Base-by-base conservation (phyloP, 768 basidiomycete species). In the Suillus sp. region DNA sequence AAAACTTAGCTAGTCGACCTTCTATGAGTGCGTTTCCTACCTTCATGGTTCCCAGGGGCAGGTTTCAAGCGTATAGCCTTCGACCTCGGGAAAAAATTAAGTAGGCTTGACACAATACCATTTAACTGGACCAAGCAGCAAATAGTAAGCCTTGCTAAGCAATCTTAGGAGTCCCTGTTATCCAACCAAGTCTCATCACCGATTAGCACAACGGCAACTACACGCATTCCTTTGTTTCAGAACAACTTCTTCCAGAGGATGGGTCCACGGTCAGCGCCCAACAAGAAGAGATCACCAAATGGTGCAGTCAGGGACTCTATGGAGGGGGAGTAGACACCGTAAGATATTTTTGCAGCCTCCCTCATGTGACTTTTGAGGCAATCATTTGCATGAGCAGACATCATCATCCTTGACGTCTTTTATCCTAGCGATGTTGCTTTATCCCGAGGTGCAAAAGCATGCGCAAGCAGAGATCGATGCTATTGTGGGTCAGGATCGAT, bases 391-490 rank as follows among this genome's bases (percentile, higher is more conserved):
- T 61, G n/a, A 1, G 1, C 7, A 63, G 45, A 43, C 8, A 1
- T 20, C 32, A n/a, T 10, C 53, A 50, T 32, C 32, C 25, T 8
- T 43, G 7, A 34, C 10, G 34, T 43, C 30, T 9, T 68, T 70
- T 47, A 64, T 64, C 25, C 71, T 74, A 20, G 75, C 71, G 2
- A 76, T 75, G 75, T 65, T 67, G 22, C 68, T 72, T 51, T 65
- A 69, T 53, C 75, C 76, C 2, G 60, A 45, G 1, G 68, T 71
- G n/a, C 65, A 72, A 66, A 65, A 64, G 53, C 74, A 65, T 45
- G 74, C 68, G 0, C 74, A 71, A 54, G 61, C 62, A 42, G 74
- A 76, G 50, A 57, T 77, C 11, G 73, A 73, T 35, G 20, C 57
- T 0, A 66, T 77, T 0, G 67, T 77, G 13, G 75, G 74, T 9